Evolutionary conservation across 106 monocot species (phyloP).

Genomic region (Dendrobium chrysotoxum): DNA sequence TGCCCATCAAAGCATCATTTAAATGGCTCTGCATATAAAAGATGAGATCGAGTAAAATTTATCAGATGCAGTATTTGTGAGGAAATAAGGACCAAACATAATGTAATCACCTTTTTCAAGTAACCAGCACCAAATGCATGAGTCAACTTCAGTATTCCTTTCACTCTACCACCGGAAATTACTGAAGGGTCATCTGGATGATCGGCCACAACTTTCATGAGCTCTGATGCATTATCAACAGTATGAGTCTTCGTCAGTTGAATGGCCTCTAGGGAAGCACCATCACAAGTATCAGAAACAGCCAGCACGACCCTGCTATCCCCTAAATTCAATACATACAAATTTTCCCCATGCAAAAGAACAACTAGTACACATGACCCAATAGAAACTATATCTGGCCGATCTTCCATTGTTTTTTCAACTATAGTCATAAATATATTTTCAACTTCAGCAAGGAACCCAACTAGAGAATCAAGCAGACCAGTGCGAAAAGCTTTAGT

Average conservation of each 20-base stretch:
- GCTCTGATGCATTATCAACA: slow-evolving; percentile 53
- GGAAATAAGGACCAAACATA: not conserved
- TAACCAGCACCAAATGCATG: slow-evolving; percentile 92
- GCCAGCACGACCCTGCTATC: no score
- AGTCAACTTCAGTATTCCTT: slow-evolving; percentile 77
- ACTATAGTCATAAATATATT: slow-evolving; percentile 67
- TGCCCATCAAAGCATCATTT: slow-evolving; percentile 84
- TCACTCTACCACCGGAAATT: slow-evolving; percentile 48
- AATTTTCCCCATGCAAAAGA: no score
- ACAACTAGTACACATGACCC: no score
- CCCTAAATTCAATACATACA: no score
- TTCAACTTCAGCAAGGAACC: slow-evolving; percentile 72
- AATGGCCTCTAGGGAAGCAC: slow-evolving; percentile 27
- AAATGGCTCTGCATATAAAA: slow-evolving; percentile 43
- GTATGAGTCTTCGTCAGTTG: slow-evolving; percentile 71
- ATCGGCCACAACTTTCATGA: slow-evolving; percentile 41
- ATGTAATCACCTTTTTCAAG: slow-evolving; percentile 52
- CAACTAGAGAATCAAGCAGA: slow-evolving; percentile 48
- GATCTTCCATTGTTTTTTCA: slow-evolving; percentile 72
- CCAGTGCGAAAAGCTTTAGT: slow-evolving; percentile 35
- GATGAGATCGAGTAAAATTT: not conserved
- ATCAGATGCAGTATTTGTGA: not conserved
- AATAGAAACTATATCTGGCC: no score
- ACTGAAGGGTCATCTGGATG: slow-evolving; percentile 68
- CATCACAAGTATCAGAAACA: slow-evolving; percentile 47